A percentile compares a stretch with the other conserved stretches of the same genome.
Evolutionary conservation across 306 rosid genomes (phyloP).

Genomic region (Lupinus albus): DNA sequence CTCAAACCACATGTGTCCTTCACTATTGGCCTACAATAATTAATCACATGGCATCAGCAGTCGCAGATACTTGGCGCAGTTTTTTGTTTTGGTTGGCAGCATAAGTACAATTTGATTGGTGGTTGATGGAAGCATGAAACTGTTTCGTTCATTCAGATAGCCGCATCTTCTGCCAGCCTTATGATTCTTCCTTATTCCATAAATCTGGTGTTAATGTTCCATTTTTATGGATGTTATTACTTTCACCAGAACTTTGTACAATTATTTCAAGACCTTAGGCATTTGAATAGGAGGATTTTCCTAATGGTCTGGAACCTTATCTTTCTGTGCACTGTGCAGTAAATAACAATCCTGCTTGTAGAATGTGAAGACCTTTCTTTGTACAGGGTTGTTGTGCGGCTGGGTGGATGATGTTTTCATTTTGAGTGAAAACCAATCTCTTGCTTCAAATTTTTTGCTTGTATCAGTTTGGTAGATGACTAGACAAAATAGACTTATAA

Average conservation of each 20-base stretch:
- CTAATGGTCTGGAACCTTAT: slow-evolving; percentile 18
- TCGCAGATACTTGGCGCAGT: slow-evolving; percentile 30
- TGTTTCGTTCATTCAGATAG: not conserved
- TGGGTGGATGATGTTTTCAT: not conserved
- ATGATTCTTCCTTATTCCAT: slow-evolving; percentile 34
- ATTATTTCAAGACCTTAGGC: slow-evolving; percentile 3
- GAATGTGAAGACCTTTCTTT: slow-evolving; percentile 28
- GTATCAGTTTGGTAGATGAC: no score
- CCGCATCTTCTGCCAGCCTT: not conserved
- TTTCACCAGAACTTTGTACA: slow-evolving; percentile 3
- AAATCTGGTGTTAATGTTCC: slow-evolving; percentile 24
- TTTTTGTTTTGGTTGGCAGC: slow-evolving; percentile 13
- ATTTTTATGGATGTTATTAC: slow-evolving; percentile 12
- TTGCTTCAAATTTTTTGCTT: no score
- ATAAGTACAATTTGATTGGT: slow-evolving; percentile 18
- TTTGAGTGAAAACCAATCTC: no score
- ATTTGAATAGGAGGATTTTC: slow-evolving; percentile 35
- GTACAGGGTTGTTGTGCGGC: slow-evolving; percentile 20
- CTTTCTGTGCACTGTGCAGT: slow-evolving; percentile 39
- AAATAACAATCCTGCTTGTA: slow-evolving; percentile 34
- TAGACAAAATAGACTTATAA: no score
- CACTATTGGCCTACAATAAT: not conserved
- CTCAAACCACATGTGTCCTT: slow-evolving; percentile 34
- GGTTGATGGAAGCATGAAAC: slow-evolving; percentile 28
- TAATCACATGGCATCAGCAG: slow-evolving; percentile 14